Evolutionary conservation across 179 eudicot species (phyloP).

Genomic region (Silene coronaria): DNA sequence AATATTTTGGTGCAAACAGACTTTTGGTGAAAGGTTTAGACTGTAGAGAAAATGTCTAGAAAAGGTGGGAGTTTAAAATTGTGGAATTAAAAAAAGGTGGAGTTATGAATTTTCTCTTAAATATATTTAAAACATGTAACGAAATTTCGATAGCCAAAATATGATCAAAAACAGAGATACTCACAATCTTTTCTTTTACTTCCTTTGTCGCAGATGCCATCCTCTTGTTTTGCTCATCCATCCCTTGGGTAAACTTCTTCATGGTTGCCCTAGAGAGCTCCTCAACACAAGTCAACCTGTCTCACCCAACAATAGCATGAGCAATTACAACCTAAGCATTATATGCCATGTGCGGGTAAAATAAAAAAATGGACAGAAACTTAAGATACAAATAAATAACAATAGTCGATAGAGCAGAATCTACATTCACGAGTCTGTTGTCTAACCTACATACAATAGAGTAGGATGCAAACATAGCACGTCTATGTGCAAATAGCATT

Average conservation of each 20-base stretch:
- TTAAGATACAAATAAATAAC: not conserved
- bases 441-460: not conserved
- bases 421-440: not conserved
- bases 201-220: slow-evolving; percentile 80
- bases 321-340: not conserved
- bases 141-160: not conserved
- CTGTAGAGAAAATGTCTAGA: too few relatives aligned
- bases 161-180: slow-evolving; percentile 22
- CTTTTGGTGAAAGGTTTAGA: too few relatives aligned
- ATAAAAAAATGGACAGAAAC: not conserved
- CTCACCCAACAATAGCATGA: slow-evolving; percentile 18
- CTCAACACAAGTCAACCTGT: slow-evolving; percentile 75
- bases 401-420: not conserved
- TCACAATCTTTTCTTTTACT: slow-evolving; percentile 70
- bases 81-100: not conserved
- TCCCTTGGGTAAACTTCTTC: slow-evolving; percentile 84
- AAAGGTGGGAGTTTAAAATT: too few relatives aligned
- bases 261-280: slow-evolving; percentile 71
- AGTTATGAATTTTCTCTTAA: too few relatives aligned
- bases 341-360: not conserved
- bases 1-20: too few relatives aligned
- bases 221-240: slow-evolving; percentile 77
- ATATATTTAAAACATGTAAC: too few relatives aligned
- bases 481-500: not conserved
- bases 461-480: not conserved